phyloP scores from a whole-genome alignment of 2,329 filamentous ascomycete species.

The Aspergillus ochraceus region DNA sequence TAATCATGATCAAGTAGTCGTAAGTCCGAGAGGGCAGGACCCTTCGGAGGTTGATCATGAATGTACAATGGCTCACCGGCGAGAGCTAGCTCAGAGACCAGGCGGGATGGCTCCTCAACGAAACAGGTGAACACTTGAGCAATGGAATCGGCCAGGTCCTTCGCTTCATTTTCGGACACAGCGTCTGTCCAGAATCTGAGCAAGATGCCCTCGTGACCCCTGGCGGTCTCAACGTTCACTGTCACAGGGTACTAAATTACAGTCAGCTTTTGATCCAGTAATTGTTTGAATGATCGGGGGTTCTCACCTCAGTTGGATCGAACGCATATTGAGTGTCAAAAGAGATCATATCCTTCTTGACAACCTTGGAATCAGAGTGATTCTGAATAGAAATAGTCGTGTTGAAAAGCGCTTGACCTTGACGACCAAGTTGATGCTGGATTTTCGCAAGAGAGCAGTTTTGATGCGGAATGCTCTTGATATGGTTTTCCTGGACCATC shows the following conservation, averaged over 20 bases:
- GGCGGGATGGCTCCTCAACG: slow-evolving; percentile 27
- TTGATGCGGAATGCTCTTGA: slow-evolving; percentile 50
- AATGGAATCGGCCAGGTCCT: slow-evolving; percentile 30
- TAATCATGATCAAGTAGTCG: slow-evolving; percentile 20
- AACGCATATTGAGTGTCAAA: slow-evolving; percentile 35
- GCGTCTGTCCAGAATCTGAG: slow-evolving; percentile 42
- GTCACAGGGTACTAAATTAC: slow-evolving; percentile 37
- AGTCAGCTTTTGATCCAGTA: slow-evolving; percentile 1
- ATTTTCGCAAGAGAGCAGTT: slow-evolving; percentile 52
- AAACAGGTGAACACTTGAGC: slow-evolving; percentile 34
- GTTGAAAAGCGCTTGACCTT: slow-evolving; percentile 41
- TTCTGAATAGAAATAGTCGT: slow-evolving; percentile 45
- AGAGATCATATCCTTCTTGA: slow-evolving; percentile 26
- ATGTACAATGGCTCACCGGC: neutral
- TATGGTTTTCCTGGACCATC: slow-evolving; percentile 48
- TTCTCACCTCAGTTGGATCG: slow-evolving; percentile 40
- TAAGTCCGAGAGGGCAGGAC: neutral
- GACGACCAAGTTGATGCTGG: slow-evolving; percentile 41
- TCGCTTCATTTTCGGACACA: slow-evolving; percentile 36
- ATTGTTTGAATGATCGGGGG: neutral
- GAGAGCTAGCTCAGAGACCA: slow-evolving; percentile 25
- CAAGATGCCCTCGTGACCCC: slow-evolving; percentile 36
- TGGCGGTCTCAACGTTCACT: slow-evolving; percentile 40
- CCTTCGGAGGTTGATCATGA: neutral
- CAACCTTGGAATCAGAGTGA: slow-evolving; percentile 24